These are phyloP conservation scores for Pseudogymnoascus sp. DNA, from an alignment of 2,329 filamentous ascomycete genomes.

Conservation along the genomic window DNA sequence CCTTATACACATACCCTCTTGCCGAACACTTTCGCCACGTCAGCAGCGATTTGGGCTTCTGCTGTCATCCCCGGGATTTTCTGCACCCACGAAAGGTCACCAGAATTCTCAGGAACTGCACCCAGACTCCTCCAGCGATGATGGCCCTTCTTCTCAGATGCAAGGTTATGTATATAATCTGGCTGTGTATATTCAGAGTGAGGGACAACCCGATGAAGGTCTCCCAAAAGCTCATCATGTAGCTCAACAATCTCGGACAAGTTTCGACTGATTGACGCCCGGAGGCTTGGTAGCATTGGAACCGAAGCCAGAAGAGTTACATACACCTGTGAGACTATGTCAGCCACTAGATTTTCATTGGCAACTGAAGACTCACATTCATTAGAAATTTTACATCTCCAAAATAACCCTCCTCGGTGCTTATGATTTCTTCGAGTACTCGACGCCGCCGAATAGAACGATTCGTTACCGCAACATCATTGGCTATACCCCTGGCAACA, in stretches of 20 bases:
- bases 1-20: conserved; percentile 42
- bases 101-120: conserved; percentile 27
- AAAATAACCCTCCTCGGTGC: conserved; percentile 82
- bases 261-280: conserved; percentile 69
- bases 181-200: conserved; percentile 53
- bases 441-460: conserved; percentile 68
- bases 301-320: conserved; percentile 66
- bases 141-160: conserved; percentile 26
- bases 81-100: conserved; percentile 35
- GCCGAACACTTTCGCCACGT: conserved; percentile 52
- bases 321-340: conserved; percentile 51
- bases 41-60: conserved; percentile 50
- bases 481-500: conserved; percentile 42
- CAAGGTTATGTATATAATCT: conserved; percentile 20
- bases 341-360: conserved; percentile 12
- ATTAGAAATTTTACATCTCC: conserved; percentile 77
- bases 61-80: conserved; percentile 43
- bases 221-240: conserved; percentile 71
- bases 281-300: conserved; percentile 55
- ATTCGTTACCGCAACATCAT: conserved; percentile 62
- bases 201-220: conserved; percentile 64
- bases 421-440: conserved; percentile 76
- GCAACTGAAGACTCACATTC: conserved; percentile 50
- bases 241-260: conserved; percentile 71
- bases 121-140: conserved; percentile 38